Evolutionary conservation across 257 asterid species (phyloP).

Genomic region (Ballota nigra): DNA sequence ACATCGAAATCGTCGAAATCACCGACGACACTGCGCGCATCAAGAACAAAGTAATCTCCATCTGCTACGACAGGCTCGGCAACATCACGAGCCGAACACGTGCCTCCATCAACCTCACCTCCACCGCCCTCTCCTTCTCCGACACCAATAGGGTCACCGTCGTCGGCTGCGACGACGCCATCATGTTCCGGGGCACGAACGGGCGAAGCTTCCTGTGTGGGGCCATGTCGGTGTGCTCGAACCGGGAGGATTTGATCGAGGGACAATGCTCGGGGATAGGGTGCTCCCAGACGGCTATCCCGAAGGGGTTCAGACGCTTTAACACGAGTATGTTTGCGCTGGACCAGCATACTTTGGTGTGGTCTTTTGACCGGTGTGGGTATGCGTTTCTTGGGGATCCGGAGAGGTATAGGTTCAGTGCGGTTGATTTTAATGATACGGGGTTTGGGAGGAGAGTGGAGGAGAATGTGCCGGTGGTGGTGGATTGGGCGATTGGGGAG

Average conservation of each 20-base stretch:
- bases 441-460: slow-evolving; percentile 27
- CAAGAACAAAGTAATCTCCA: slow-evolving; percentile 18
- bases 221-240: slow-evolving; percentile 40
- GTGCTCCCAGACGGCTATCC: slow-evolving; percentile 52
- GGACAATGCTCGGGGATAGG: slow-evolving; percentile 59
- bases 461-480: slow-evolving; percentile 41
- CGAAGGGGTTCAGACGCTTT: slow-evolving; percentile 43
- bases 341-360: not conserved
- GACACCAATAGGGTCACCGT: slow-evolving; percentile 34
- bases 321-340: not conserved
- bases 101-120: not conserved
- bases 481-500: slow-evolving; percentile 66
- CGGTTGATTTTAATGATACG: slow-evolving; percentile 28
- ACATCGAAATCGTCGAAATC: slow-evolving; percentile 24
- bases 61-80: slow-evolving; percentile 25
- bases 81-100: not conserved
- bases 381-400: slow-evolving; percentile 55
- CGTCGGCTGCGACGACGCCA: slow-evolving; percentile 52
- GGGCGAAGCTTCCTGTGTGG: slow-evolving; percentile 38
- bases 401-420: slow-evolving; percentile 30
- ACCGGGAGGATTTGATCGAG: slow-evolving; percentile 33
- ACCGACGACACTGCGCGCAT: slow-evolving; percentile 9
- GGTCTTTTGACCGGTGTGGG: slow-evolving; percentile 42
- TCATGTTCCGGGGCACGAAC: slow-evolving; percentile 2
- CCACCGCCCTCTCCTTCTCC: slow-evolving; percentile 33